Evolutionary conservation across 805 yeast genomes (phyloP).

Genomic region (Teunomyces gatunensis): DNA sequence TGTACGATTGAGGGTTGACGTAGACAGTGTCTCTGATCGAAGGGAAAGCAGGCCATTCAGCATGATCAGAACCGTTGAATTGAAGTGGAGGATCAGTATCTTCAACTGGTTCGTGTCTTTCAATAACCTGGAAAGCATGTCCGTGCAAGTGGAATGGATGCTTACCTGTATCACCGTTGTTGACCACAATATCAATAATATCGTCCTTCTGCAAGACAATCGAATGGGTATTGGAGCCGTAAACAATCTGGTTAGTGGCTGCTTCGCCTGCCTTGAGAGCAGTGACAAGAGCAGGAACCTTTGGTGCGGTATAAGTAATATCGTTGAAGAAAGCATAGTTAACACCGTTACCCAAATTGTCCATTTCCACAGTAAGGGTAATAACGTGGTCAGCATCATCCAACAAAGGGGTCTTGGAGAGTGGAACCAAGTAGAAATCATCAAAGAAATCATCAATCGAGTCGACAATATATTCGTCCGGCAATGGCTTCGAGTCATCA

Average conservation of each 20-base stretch:
- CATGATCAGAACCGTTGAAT: slow-evolving; percentile 50
- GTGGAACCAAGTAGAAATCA: slow-evolving; percentile 35
- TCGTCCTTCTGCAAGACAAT: slow-evolving; percentile 65
- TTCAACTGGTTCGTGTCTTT: slow-evolving; percentile 61
- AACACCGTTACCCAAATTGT: slow-evolving; percentile 79
- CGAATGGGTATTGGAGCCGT: slow-evolving; percentile 81
- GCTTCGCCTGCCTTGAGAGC: slow-evolving; percentile 69
- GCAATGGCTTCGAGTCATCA: slow-evolving; percentile 41
- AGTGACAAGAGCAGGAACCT: slow-evolving; percentile 81
- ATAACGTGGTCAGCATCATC: slow-evolving; percentile 70
- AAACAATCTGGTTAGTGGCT: slow-evolving; percentile 51
- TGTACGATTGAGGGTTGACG: slow-evolving; percentile 79
- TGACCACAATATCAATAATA: slow-evolving; percentile 75
- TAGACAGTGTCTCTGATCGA: slow-evolving; percentile 80
- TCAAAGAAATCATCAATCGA: slow-evolving; percentile 46
- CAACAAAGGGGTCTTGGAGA: slow-evolving; percentile 36
- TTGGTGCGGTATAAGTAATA: slow-evolving; percentile 72
- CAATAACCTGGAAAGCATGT: slow-evolving; percentile 79
- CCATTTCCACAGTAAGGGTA: slow-evolving; percentile 76
- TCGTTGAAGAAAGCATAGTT: slow-evolving; percentile 97
- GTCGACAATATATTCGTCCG: slow-evolving; percentile 40
- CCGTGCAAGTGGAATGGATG: slow-evolving; percentile 99
- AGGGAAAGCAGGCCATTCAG: slow-evolving; percentile 66
- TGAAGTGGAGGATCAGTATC: slow-evolving; percentile 54
- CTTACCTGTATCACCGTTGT: slow-evolving; percentile 85